phyloP scores from a whole-genome alignment of 805 yeast genomes.

The Saccharomyces jurei region DNA sequence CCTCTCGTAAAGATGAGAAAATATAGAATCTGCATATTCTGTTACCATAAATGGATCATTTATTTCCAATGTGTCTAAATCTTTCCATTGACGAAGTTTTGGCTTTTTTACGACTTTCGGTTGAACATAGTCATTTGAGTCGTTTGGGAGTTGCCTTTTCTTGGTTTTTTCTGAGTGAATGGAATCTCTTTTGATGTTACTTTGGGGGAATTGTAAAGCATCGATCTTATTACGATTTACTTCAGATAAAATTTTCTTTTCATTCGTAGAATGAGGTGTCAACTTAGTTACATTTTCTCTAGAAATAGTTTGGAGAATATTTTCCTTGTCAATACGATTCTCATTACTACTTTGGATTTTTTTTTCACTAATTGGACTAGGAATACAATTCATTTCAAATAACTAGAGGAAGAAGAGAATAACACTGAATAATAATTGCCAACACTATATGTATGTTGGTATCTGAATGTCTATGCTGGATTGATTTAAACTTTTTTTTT shows the following conservation, averaged over 20 bases:
- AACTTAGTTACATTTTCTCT: neutral
- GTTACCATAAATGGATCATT: constrained; percentile 80
- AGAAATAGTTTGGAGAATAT: neutral
- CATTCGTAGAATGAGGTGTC: neutral
- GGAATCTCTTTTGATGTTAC: neutral
- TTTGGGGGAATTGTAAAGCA: neutral
- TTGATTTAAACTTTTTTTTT: neutral
- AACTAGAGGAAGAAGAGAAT: neutral
- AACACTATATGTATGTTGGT: neutral
- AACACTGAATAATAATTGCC: neutral
- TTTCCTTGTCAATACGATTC: neutral
- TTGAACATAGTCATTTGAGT: neutral
- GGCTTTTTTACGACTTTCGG: constrained; percentile 33
- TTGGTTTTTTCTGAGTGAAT: neutral
- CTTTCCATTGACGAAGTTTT: constrained; percentile 29
- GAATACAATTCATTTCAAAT: neutral
- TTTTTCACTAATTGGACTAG: neutral
- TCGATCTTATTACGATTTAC: neutral
- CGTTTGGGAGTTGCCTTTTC: neutral
- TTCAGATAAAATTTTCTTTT: neutral
- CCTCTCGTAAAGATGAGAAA: constrained; percentile 58
- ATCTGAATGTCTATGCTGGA: neutral
- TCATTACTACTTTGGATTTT: neutral
- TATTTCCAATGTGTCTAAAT: constrained; percentile 58
- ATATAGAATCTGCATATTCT: constrained; percentile 83